Percentiles rank a stretch among this genome's conserved stretches.
These are phyloP conservation scores for Narthecium ossifragum DNA, from an alignment of 106 monocot species.

Conservation along the genomic window DNA sequence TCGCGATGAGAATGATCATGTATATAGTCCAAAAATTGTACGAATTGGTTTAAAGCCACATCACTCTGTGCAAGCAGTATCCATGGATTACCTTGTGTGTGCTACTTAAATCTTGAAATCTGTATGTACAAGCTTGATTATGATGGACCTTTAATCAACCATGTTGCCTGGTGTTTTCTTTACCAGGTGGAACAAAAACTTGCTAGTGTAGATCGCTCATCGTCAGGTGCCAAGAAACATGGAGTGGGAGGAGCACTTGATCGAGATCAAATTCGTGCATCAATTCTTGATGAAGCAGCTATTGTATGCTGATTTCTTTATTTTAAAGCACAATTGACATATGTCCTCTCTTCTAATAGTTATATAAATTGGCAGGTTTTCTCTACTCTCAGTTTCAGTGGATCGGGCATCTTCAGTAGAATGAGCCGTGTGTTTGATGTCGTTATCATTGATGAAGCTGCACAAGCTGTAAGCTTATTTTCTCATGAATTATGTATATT, in stretches of 20 bases:
- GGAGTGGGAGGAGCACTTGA: conserved; percentile 44
- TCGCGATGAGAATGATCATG: conserved; percentile 78
- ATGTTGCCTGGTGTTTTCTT: background rate
- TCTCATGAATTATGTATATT: background rate
- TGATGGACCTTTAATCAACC: background rate
- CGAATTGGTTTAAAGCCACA: conserved; percentile 91
- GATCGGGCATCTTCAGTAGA: conserved; percentile 68
- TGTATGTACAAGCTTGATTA: background rate
- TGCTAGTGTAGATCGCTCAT: conserved; percentile 50
- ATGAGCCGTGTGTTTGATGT: conserved; percentile 92
- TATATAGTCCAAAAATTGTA: conserved; percentile 95
- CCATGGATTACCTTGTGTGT: conserved; percentile 96
- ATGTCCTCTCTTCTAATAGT: conserved; percentile 3
- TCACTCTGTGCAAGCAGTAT: conserved; percentile 96
- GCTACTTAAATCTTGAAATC: background rate
- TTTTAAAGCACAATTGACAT: background rate
- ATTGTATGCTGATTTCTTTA: conserved; percentile 55
- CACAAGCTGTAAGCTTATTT: conserved; percentile 79
- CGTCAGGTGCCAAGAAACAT: conserved; percentile 31
- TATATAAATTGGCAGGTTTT: conserved; percentile 64
- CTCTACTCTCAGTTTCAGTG: conserved; percentile 96
- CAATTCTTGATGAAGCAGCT: conserved; percentile 93
- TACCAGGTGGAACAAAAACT: conserved; percentile 86
- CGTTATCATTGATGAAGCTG: conserved; percentile 99
- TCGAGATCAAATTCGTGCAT: conserved; percentile 71